Evolutionary conservation across 208 protist genomes (phyloP), one percentile per base, ranked within the genome.

Genomic region (Endotrypanum monterogeii): DNA sequence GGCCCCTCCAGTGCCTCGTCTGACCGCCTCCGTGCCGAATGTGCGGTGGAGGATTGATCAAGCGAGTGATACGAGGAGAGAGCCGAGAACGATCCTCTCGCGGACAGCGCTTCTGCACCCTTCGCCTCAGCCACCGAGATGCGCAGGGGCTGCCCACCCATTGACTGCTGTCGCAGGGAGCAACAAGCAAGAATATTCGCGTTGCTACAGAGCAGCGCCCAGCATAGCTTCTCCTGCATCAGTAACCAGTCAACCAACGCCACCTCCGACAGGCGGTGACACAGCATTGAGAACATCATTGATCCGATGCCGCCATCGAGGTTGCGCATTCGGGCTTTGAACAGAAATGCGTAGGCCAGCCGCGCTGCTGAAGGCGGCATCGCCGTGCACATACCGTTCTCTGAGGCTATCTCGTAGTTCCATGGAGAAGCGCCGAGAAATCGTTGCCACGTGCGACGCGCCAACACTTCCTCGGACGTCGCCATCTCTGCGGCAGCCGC

Each of bases 171-270:
- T n/a, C 79, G 72, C 67, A 79, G 62, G 54, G 67, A 32, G 30
- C 57, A 74, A 41, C 74, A 79, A 35, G 74, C 56, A 35, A 44
- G 68, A 2, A 79, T 70, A 68, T 75, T 76, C 35, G 68, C 52
- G 50, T 35, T 44, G 60, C 76, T 74, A 74, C 73, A 58, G 55
- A 74, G 67, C 55, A 90, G 76, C 52, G 82, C 63, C 35, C 83
- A 46, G 12, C 73, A 75, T 46, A 92, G 82, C 71, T 89, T 89
- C 55, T 90, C 85, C 30, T 87, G 67, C 73, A 88, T 79, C 4
- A 84, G 65, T 51, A 87, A 63, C 55, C 54, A 63, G 69, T 90
- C 85, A 51, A 86, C 73, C 52, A 85, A 80, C 25, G 81, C 83
- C 23, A 76, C 51, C 65, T 93, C 88, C 8, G 83, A 76, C 18